Percentiles rank a stretch among this genome's conserved stretches.
These are phyloP conservation scores for Boechera retrofracta DNA, from an alignment of 345 rosid species.

Conservation along the genomic window DNA sequence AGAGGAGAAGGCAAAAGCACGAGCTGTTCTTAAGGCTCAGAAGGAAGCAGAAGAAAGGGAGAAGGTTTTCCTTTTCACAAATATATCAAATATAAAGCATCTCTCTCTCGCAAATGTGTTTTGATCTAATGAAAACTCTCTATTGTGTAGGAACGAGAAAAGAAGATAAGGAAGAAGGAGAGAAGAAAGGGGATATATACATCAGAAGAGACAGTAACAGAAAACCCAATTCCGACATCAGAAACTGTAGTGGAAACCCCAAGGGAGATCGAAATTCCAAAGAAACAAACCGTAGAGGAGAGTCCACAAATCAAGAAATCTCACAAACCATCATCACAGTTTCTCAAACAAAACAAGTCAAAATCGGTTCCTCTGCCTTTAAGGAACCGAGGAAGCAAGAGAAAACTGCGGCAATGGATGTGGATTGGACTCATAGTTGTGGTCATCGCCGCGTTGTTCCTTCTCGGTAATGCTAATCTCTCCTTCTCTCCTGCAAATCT, in stretches of 20 bases:
- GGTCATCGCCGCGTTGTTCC: conserved; percentile 55
- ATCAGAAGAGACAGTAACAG: conserved; percentile 33
- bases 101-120: not conserved
- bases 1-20: conserved; percentile 76
- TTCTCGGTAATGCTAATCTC: conserved; percentile 59
- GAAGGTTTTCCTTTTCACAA: conserved; percentile 52
- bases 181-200: conserved; percentile 48
- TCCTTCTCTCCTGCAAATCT: conserved; percentile 41
- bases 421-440: conserved; percentile 57
- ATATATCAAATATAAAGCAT: not conserved
- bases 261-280: conserved; percentile 37
- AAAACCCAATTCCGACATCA: conserved; percentile 38
- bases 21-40: conserved; percentile 67
- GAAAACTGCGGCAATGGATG: conserved; percentile 80
- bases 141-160: conserved; percentile 73
- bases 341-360: conserved; percentile 61
- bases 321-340: conserved; percentile 51
- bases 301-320: conserved; percentile 60
- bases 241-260: conserved; percentile 52
- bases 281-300: conserved; percentile 40
- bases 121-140: conserved; percentile 17
- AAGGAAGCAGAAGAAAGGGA: conserved; percentile 83
- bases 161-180: conserved; percentile 79
- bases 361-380: conserved; percentile 70
- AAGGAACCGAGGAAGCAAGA: conserved; percentile 67